phyloP scores from a whole-genome alignment of 257 asterid species.

The Anisodus acutangulus region DNA sequence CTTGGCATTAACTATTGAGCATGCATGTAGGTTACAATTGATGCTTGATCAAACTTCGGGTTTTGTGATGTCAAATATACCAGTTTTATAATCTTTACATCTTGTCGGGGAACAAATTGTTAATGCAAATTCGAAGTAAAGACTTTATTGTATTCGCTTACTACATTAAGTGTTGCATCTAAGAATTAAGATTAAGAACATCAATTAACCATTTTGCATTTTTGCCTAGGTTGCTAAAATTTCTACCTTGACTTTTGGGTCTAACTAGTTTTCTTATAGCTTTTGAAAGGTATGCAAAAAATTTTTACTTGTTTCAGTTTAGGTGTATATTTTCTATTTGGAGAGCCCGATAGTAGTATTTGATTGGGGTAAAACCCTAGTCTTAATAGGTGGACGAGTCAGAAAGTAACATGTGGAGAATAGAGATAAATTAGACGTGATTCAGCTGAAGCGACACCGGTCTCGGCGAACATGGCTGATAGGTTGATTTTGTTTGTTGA shows the following conservation, averaged over 20 bases:
- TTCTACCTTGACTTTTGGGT: neutral
- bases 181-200: neutral
- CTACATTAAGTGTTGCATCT: neutral
- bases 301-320: neutral
- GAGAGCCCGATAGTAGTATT: neutral
- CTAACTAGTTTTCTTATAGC: neutral
- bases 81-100: neutral
- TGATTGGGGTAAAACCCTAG: too few relatives aligned
- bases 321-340: neutral
- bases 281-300: neutral
- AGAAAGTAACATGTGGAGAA: too few relatives aligned
- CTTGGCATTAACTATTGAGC: neutral
- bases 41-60: neutral
- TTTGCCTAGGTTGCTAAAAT: neutral
- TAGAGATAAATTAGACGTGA: too few relatives aligned
- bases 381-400: too few relatives aligned
- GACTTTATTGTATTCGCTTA: neutral
- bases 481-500: too few relatives aligned
- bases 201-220: neutral
- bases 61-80: conserved; percentile 19
- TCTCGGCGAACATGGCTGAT: too few relatives aligned
- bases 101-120: neutral
- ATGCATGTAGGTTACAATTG: conserved; percentile 5
- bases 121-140: neutral
- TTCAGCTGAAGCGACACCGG: too few relatives aligned